phyloP scores from a whole-genome alignment of 2,329 filamentous ascomycete genomes.

The Elsinoe fawcettii region DNA sequence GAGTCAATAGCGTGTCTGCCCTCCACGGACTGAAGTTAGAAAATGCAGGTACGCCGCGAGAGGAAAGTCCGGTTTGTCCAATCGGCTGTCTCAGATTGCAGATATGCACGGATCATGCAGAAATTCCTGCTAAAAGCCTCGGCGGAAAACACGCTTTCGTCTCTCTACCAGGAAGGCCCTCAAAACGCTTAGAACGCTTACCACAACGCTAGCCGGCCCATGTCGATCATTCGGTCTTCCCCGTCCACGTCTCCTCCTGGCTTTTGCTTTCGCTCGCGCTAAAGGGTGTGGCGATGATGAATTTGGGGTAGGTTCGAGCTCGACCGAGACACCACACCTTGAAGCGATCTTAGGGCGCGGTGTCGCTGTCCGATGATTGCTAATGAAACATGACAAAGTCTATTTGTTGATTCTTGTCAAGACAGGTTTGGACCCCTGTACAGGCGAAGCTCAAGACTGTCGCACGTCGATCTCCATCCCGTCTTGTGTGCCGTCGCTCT shows the following conservation, averaged over 20 bases:
- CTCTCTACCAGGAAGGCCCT: not conserved
- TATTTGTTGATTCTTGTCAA: not conserved
- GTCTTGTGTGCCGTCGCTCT: not conserved
- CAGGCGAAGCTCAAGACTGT: not conserved
- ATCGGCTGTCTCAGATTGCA: slow-evolving; percentile 1
- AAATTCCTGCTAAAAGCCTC: not conserved
- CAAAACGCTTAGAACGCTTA: not conserved
- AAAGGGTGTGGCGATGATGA: not conserved
- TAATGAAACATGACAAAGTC: slow-evolving; percentile 7
- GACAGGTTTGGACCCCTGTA: not conserved
- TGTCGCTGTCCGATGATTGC: not conserved
- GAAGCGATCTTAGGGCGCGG: not conserved
- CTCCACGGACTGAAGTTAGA: not conserved
- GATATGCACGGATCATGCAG: not conserved
- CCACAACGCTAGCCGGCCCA: not conserved
- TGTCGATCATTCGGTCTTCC: not conserved
- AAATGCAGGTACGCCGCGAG: not conserved
- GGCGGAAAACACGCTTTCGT: not conserved
- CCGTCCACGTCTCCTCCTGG: not conserved
- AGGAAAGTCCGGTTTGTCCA: not conserved
- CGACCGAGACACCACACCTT: not conserved
- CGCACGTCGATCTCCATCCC: not conserved
- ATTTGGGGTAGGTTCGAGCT: not conserved
- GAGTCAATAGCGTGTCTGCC: not conserved
- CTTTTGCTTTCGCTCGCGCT: not conserved